Base-by-base conservation (phyloP, 164 flowering plant genomes). In the Annona cherimola region DNA sequence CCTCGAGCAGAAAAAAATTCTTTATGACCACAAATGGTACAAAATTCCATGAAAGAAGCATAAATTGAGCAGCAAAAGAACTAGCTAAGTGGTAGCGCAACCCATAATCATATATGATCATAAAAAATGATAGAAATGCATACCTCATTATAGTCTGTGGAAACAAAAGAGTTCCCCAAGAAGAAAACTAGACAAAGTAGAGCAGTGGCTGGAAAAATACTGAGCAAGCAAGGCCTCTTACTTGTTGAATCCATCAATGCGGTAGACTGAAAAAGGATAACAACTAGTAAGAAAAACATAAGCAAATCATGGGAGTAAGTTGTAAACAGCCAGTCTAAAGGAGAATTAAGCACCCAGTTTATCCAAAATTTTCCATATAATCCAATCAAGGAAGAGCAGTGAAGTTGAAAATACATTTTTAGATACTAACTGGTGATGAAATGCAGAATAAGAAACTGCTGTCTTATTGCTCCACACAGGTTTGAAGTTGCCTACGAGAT, bases 161-260 rank as follows among this genome's bases (percentile, higher is more conserved):
- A 71, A 14, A 74, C 39, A 45, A 76, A 78, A 14, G 77, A 46
- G 74, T 76, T 73, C 45, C 81, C 83, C 16, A 76, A 54, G 66
- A 76, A 84, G 82, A 81, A 86, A 76, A 74, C 80, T 40, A 82
- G 75, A 75, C 76, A 81, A 75, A 90, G 71, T 77, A 91, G 76
- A 73, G 83, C 72, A 64, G 80, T 82, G 7, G 81, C 78, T 61
- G 83, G 66, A 19, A 87, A 75, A 67, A 85, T 63, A 75, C 76
- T 82, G 77, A 77, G 87, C 69, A 86, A 73, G 67, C 81, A 83
- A 61, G 84, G 80, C 74, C 86, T 75, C 70, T 75, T 83, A 54
- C 61, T 75, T 78, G 82, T 89, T 16, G 86, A 61, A 64, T 87
- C 91, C 42, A 80, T 78, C 59, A 79, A 62, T 20, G 73, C 55